Percentiles rank a stretch among this genome's conserved stretches.
phyloP scores from a whole-genome alignment of 148 eudicot species.

The Rhododendron molle region DNA sequence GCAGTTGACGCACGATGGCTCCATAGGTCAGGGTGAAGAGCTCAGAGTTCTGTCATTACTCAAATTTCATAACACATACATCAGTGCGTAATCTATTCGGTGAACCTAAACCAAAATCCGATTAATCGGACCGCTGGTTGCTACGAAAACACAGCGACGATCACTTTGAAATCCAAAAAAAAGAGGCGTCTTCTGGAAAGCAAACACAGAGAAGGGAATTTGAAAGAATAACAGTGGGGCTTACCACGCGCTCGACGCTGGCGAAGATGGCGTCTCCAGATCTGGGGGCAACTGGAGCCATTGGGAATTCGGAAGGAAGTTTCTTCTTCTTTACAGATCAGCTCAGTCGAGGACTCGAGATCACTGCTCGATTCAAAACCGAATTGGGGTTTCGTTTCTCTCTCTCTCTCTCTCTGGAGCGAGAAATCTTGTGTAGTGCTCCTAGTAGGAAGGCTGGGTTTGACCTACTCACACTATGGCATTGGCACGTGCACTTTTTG shows the following conservation, averaged over 20 bases:
- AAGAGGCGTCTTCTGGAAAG: neutral
- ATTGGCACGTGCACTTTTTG: too few relatives aligned
- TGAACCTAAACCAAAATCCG: neutral
- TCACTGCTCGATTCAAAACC: neutral
- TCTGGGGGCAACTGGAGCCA: conserved; percentile 49
- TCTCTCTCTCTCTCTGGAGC: neutral
- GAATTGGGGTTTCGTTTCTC: neutral
- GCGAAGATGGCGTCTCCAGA: conserved; percentile 58
- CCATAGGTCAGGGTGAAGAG: conserved; percentile 91
- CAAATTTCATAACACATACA: neutral
- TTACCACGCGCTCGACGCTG: conserved; percentile 41
- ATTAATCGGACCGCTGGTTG: neutral
- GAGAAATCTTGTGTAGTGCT: neutral
- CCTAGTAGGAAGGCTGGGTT: neutral
- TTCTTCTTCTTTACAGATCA: neutral
- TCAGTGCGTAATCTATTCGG: neutral
- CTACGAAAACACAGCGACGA: neutral
- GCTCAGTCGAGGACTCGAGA: neutral
- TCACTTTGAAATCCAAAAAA: neutral
- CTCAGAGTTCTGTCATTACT: conserved; percentile 63
- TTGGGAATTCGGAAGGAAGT: neutral
- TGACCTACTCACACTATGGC: neutral
- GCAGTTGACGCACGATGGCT: conserved; percentile 91
- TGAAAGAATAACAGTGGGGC: neutral
- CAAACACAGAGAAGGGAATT: neutral